phyloP scores from a whole-genome alignment of 169 alveolate genomes.

The Eimeria necatrix region DNA sequence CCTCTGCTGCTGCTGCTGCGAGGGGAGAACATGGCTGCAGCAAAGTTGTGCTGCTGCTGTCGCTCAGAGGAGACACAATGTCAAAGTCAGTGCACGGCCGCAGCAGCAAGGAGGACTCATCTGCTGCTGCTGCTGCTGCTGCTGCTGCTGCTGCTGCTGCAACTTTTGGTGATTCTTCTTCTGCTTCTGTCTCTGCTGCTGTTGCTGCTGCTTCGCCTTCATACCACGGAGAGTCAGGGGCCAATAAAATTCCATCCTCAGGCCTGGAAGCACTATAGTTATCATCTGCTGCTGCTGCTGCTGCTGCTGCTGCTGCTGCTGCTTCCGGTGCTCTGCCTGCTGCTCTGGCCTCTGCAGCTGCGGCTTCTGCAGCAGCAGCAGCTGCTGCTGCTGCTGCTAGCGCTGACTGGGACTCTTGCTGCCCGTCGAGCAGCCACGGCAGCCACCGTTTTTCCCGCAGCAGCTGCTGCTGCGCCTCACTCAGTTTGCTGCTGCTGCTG shows the following conservation, averaged over 20 bases:
- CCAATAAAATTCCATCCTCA: background rate
- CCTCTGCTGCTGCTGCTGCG: background rate
- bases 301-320: slow-evolving; percentile 40
- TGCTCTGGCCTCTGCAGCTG: background rate
- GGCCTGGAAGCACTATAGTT: too few species aligned
- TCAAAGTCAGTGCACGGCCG: background rate
- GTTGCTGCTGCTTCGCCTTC: slow-evolving; percentile 8
- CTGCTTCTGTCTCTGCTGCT: slow-evolving; percentile 6
- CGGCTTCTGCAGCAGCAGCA: background rate
- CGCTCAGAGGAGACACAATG: background rate
- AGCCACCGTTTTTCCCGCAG: slow-evolving; percentile 52
- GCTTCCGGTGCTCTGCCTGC: slow-evolving; percentile 1
- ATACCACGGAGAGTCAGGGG: background rate
- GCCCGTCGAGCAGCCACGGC: background rate
- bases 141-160: too few species aligned
- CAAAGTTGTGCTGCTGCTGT: background rate
- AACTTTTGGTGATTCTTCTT: too few species aligned
- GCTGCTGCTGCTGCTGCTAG: slow-evolving; percentile 25
- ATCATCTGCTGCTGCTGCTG: background rate
- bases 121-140: background rate
- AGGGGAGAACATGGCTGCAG: background rate
- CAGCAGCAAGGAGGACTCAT: background rate
- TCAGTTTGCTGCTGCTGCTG: background rate
- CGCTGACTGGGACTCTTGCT: background rate
- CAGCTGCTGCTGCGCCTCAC: slow-evolving; percentile 9